These are phyloP conservation scores for Talaromyces sp. DNA, from an alignment of 2,329 filamentous ascomycete species.

Conservation along the genomic window DNA sequence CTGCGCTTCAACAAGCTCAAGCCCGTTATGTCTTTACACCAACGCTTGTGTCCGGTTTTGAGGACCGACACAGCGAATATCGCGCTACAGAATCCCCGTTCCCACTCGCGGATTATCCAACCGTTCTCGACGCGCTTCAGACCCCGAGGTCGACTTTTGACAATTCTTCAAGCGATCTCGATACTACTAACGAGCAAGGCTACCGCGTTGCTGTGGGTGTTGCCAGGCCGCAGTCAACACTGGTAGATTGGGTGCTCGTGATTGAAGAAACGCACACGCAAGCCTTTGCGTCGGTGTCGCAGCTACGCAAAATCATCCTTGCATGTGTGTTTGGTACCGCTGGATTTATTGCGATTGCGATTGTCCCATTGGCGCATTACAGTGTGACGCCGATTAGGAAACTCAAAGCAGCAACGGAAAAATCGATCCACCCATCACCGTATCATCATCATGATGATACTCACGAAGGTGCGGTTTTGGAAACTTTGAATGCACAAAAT, in stretches of 20 bases:
- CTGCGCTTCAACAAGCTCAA: slow-evolving; percentile 1
- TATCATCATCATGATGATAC: slow-evolving; percentile 22
- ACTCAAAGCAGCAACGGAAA: slow-evolving; percentile 70
- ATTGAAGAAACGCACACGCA: slow-evolving; percentile 73
- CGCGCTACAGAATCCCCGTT: slow-evolving; percentile 51
- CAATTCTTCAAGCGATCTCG: slow-evolving; percentile 66
- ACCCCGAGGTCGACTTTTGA: slow-evolving; percentile 52
- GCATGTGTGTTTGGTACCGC: slow-evolving; percentile 82
- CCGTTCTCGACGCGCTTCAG: slow-evolving; percentile 60
- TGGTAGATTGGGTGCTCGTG: slow-evolving; percentile 79
- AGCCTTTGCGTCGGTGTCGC: slow-evolving; percentile 70
- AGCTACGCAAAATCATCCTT: slow-evolving; percentile 74
- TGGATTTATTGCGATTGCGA: slow-evolving; percentile 66
- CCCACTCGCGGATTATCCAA: slow-evolving; percentile 59
- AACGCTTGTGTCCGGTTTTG: not conserved
- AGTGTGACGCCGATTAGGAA: slow-evolving; percentile 76
- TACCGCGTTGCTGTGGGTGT: slow-evolving; percentile 73
- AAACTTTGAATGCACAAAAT: not conserved
- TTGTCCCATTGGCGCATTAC: slow-evolving; percentile 76
- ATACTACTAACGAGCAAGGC: slow-evolving; percentile 69
- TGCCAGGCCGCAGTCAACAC: slow-evolving; percentile 61
- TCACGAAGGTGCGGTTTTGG: not conserved
- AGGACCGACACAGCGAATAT: slow-evolving; percentile 11
- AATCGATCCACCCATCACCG: slow-evolving; percentile 61
- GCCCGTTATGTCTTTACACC: slow-evolving; percentile 15